A percentile compares a stretch with the other conserved stretches of the same genome.
phyloP scores from a whole-genome alignment of 2,329 filamentous ascomycete genomes.

The Trichoderma atroviride region DNA sequence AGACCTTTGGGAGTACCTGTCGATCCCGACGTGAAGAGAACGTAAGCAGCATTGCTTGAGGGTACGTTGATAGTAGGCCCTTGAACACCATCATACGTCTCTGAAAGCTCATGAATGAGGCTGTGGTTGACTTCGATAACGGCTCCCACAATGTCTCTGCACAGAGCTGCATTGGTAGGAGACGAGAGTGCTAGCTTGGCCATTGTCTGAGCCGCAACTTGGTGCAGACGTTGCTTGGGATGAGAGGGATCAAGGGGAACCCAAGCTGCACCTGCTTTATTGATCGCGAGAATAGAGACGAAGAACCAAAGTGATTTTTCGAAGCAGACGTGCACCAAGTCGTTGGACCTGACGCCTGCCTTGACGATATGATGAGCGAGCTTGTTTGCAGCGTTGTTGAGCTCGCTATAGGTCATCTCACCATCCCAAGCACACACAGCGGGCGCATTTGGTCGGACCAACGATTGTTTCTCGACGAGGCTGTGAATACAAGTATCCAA shows the following conservation, averaged over 20 bases:
- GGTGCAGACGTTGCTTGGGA: constrained; percentile 4
- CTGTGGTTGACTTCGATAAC: constrained; percentile 12
- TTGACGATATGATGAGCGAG: constrained; percentile 8
- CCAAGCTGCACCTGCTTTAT: constrained; percentile 34
- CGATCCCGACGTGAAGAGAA: constrained; percentile 60
- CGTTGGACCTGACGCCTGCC: constrained; percentile 31
- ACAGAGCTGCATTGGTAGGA: constrained; percentile 3
- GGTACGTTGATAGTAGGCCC: neutral
- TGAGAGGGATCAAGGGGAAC: constrained; percentile 21
- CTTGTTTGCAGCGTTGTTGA: constrained; percentile 23
- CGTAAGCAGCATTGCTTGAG: constrained; percentile 32
- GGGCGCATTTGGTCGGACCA: neutral
- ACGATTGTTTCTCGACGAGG: constrained; percentile 13
- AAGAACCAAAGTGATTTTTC: constrained; percentile 32
- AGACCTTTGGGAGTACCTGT: constrained; percentile 59
- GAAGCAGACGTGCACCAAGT: constrained; percentile 28
- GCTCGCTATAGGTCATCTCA: constrained; percentile 28
- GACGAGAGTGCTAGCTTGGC: constrained; percentile 7
- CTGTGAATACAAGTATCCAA: constrained; percentile 19
- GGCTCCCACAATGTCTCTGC: neutral
- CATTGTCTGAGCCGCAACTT: constrained; percentile 12
- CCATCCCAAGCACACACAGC: constrained; percentile 32
- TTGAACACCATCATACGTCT: neutral
- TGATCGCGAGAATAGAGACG: constrained; percentile 34
- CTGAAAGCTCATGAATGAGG: neutral